Evolutionary conservation across 306 rosid species (phyloP).

Genomic region (Cercis canadensis): DNA sequence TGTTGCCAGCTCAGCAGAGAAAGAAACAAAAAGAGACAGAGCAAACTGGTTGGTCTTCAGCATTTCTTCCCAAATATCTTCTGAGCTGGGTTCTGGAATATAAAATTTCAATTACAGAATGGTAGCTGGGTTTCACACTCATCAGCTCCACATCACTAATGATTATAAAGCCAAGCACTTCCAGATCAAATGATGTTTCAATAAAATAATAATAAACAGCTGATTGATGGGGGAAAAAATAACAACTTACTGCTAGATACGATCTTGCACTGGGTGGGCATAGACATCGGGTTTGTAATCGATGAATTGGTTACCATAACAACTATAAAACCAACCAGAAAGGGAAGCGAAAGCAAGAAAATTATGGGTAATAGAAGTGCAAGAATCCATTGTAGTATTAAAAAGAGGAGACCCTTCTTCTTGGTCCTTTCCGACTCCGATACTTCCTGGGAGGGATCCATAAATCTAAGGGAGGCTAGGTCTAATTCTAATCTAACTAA

Average conservation of each 20-base stretch:
- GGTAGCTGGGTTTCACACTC: neutral
- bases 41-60: neutral
- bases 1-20: neutral
- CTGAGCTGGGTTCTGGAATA: neutral
- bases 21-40: neutral
- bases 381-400: slow-evolving; percentile 55
- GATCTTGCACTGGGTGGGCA: slow-evolving; percentile 85
- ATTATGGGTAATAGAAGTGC: slow-evolving; percentile 53
- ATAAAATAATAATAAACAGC: neutral
- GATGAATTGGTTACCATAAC: slow-evolving; percentile 60
- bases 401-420: slow-evolving; percentile 30
- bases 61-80: neutral
- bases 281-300: slow-evolving; percentile 59
- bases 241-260: slow-evolving; percentile 74
- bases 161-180: neutral
- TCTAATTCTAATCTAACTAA: neutral
- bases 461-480: slow-evolving; percentile 22
- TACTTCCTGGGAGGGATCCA: slow-evolving; percentile 71
- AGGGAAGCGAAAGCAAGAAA: slow-evolving; percentile 51
- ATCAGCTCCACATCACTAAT: neutral
- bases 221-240: neutral
- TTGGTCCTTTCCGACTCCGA: slow-evolving; percentile 30
- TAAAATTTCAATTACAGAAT: neutral
- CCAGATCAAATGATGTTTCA: slow-evolving; percentile 15
- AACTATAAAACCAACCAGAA: slow-evolving; percentile 50